Percentiles rank a stretch among this genome's conserved stretches.
Evolutionary conservation across 2,329 filamentous ascomycete genomes (phyloP).

Genomic region (Paraphoma chrysanthemicola): DNA sequence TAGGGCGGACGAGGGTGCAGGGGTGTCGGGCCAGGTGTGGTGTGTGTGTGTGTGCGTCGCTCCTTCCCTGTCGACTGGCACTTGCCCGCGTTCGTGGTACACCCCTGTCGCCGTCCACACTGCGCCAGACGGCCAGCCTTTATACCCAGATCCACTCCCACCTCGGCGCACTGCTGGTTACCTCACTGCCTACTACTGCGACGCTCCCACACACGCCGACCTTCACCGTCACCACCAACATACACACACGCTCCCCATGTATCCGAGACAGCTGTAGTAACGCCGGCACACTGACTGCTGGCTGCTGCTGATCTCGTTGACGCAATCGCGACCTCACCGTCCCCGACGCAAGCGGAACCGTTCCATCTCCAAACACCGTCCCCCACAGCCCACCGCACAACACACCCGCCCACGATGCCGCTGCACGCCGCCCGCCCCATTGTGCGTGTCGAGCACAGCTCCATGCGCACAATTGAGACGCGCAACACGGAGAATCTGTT

Average conservation of each 20-base stretch:
- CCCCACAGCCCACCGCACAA: slow-evolving; percentile 1
- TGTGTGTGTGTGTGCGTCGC: slow-evolving; percentile 8
- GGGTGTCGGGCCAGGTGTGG: slow-evolving; percentile 14
- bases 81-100: slow-evolving; percentile 7
- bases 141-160: slow-evolving; percentile 30
- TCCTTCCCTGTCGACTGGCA: slow-evolving; percentile 22
- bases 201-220: slow-evolving; percentile 2
- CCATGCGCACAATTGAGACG: slow-evolving; percentile 95
- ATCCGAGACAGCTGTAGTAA: slow-evolving; percentile 24
- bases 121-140: slow-evolving; percentile 11
- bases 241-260: slow-evolving; percentile 19
- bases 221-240: background rate
- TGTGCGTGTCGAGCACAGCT: slow-evolving; percentile 87
- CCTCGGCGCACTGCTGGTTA: background rate
- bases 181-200: slow-evolving; percentile 1
- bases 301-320: slow-evolving; percentile 22
- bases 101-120: slow-evolving; percentile 22
- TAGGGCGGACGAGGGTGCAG: slow-evolving; percentile 6
- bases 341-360: slow-evolving; percentile 21
- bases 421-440: slow-evolving; percentile 83
- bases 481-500: slow-evolving; percentile 91
- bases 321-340: slow-evolving; percentile 26
- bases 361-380: slow-evolving; percentile 2
- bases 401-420: slow-evolving; percentile 68
- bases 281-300: slow-evolving; percentile 27